Percentiles rank a stretch among this genome's conserved stretches.
These are phyloP conservation scores for Gossypium bickii DNA, from an alignment of 345 rosid species.

Conservation along the genomic window DNA sequence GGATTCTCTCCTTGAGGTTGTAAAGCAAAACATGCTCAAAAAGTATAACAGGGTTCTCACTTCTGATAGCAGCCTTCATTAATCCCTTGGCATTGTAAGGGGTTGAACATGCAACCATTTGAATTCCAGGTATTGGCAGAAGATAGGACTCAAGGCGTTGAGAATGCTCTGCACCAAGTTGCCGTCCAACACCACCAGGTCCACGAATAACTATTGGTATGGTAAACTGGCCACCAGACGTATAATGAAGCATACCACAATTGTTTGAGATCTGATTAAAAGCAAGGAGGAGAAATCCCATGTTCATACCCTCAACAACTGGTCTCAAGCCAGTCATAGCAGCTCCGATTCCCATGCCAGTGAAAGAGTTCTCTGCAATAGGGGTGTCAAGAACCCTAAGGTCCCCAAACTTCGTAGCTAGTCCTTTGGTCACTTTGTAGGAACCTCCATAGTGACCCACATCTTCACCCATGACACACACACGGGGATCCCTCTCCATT, in stretches of 20 bases:
- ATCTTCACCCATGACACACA: slow-evolving; percentile 96
- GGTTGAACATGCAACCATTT: slow-evolving; percentile 98
- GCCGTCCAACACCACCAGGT: slow-evolving; percentile 98
- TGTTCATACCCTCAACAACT: slow-evolving; percentile 86
- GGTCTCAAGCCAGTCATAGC: slow-evolving; percentile 94
- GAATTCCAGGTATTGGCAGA: slow-evolving; percentile 97
- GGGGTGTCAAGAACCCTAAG: slow-evolving; percentile 96
- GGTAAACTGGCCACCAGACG: slow-evolving; percentile 93
- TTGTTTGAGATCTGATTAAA: slow-evolving; percentile 98
- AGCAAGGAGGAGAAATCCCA: slow-evolving; percentile 95
- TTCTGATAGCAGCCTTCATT: slow-evolving; percentile 97
- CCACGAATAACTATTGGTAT: slow-evolving; percentile 93
- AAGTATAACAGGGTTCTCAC: slow-evolving; percentile 92
- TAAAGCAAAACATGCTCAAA: slow-evolving; percentile 95
- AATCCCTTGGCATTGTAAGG: slow-evolving; percentile 96
- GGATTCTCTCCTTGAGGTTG: slow-evolving; percentile 94
- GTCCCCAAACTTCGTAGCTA: slow-evolving; percentile 76
- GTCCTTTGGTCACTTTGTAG: slow-evolving; percentile 76
- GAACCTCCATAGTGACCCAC: slow-evolving; percentile 97
- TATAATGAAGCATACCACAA: slow-evolving; percentile 53
- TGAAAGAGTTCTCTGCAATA: slow-evolving; percentile 92
- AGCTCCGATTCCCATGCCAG: slow-evolving; percentile 96
- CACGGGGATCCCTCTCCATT: slow-evolving; percentile 84
- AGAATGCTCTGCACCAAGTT: slow-evolving; percentile 95
- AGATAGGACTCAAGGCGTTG: slow-evolving; percentile 95